These are phyloP conservation scores for Peronosclerospora sorghi DNA, from an alignment of 352 stramenopile species.

Conservation along the genomic window DNA sequence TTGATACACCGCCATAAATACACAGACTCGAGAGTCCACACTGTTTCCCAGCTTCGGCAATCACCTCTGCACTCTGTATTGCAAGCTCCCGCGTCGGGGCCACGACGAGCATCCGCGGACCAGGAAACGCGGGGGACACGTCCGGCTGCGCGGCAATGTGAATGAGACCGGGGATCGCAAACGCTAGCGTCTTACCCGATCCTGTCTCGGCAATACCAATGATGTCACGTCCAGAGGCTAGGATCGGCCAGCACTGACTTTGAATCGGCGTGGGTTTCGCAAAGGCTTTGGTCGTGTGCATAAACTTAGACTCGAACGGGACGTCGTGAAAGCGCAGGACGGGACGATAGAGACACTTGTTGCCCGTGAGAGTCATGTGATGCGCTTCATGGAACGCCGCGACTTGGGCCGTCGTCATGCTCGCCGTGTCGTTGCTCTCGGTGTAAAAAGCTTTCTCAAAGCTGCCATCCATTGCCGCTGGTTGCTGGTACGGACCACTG, in stretches of 20 bases:
- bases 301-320: conserved; percentile 74
- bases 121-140: conserved; percentile 43
- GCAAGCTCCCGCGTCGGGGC: conserved; percentile 91
- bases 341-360: conserved; percentile 83
- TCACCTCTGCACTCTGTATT: conserved; percentile 89
- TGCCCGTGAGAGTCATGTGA: conserved; percentile 77
- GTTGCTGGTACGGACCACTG: conserved; percentile 65
- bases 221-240: conserved; percentile 78
- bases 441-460: conserved; percentile 84
- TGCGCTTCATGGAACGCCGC: conserved; percentile 79
- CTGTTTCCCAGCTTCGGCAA: conserved; percentile 86
- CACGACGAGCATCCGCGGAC: conserved; percentile 88
- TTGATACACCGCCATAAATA: conserved; percentile 94
- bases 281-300: conserved; percentile 86
- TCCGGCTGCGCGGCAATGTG: conserved; percentile 62
- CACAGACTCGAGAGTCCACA: conserved; percentile 82
- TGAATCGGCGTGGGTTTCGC: conserved; percentile 94
- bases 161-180: conserved; percentile 88
- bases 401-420: conserved; percentile 71
- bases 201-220: conserved; percentile 90
- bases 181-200: conserved; percentile 95
- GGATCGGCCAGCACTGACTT: conserved; percentile 92
- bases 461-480: conserved; percentile 41
- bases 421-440: conserved; percentile 52
- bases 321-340: conserved; percentile 63